Percentiles rank a stretch among this genome's conserved stretches.
These are phyloP conservation scores for Solanum tacnaense DNA, from an alignment of 257 asterid genomes.

Conservation along the genomic window DNA sequence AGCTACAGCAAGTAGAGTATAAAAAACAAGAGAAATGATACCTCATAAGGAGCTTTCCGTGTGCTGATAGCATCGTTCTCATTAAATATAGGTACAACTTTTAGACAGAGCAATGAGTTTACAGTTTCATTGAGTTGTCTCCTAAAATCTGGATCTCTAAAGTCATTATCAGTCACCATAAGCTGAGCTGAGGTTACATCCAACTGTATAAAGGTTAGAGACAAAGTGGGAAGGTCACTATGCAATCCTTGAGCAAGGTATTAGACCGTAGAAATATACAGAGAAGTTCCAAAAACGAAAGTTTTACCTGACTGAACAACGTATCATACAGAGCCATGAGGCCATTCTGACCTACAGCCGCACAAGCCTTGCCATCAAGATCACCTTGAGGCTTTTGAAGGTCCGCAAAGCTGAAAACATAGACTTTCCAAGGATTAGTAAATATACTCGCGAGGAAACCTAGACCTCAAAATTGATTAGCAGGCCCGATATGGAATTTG, in stretches of 20 bases:
- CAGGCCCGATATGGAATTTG: not conserved
- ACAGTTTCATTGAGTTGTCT: slow-evolving; percentile 61
- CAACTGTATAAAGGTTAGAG: slow-evolving; percentile 31
- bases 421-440: not conserved
- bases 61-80: slow-evolving; percentile 83
- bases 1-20: not conserved
- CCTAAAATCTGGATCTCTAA: slow-evolving; percentile 55
- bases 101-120: slow-evolving; percentile 38
- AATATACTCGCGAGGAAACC: not conserved
- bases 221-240: not conserved
- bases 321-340: slow-evolving; percentile 95
- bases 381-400: slow-evolving; percentile 97
- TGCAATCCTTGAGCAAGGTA: not conserved
- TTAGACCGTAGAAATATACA: not conserved
- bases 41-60: slow-evolving; percentile 82
- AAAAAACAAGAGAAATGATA: slow-evolving; percentile 11
- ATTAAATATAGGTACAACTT: slow-evolving; percentile 71
- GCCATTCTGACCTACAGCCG: slow-evolving; percentile 98
- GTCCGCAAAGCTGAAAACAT: slow-evolving; percentile 69
- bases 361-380: slow-evolving; percentile 98
- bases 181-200: slow-evolving; percentile 76
- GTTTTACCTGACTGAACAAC: slow-evolving; percentile 82
- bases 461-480: not conserved
- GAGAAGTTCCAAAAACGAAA: not conserved
- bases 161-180: slow-evolving; percentile 76